Conservation (phyloP, 169 alveolate species). For the Cryptosporidium andersoni region DNA sequence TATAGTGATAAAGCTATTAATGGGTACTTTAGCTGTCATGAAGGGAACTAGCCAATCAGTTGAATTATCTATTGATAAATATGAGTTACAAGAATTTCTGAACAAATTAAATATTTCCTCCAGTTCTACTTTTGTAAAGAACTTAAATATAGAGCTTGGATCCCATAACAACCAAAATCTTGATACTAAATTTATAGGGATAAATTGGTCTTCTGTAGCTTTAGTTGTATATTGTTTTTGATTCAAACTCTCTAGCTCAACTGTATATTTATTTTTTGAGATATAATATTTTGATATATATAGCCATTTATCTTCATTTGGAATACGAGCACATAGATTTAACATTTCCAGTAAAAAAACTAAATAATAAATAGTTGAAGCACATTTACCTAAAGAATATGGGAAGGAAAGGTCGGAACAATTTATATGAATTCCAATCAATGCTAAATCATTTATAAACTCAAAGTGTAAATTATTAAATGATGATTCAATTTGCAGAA, state of each 20-base stretch:
- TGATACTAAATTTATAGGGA: slow-evolving; percentile 43
- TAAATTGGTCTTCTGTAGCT: neutral
- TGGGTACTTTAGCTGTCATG: neutral
- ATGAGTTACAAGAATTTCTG: neutral
- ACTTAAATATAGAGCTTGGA: neutral
- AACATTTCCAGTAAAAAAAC: slow-evolving; percentile 44
- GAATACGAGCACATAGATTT: slow-evolving; percentile 25
- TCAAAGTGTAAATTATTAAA: no score
- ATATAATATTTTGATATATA: neutral
- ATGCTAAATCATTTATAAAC: neutral
- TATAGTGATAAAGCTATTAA: slow-evolving; percentile 19
- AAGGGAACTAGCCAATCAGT: neutral
- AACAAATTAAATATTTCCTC: neutral
- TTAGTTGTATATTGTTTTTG: neutral
- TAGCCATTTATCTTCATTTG: slow-evolving; percentile 20
- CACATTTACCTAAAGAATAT: no score
- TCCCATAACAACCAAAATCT: slow-evolving; percentile 68
- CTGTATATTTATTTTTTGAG: neutral
- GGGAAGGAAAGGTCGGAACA: no score
- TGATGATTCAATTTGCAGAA: no score
- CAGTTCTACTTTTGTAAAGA: slow-evolving; percentile 12
- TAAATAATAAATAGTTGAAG: slow-evolving; percentile 26
- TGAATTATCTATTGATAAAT: neutral
- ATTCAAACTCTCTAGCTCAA: neutral
- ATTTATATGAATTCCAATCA: neutral